These are phyloP conservation scores for Trichoderma afroharzianum DNA, from an alignment of 2,329 filamentous ascomycete species.

Conservation along the genomic window DNA sequence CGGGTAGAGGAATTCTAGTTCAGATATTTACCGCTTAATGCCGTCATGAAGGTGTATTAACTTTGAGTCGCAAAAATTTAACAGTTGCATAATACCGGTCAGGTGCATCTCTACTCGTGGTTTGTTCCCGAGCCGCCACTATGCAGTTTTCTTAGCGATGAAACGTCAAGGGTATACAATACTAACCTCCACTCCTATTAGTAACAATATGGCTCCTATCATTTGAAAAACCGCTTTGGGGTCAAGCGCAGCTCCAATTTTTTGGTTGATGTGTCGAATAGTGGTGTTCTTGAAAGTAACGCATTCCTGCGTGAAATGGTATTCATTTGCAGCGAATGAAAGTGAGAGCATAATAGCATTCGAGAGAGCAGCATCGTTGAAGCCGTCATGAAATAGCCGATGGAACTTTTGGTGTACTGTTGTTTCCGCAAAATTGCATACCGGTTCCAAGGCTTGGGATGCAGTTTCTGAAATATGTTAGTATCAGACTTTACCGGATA, in stretches of 20 bases:
- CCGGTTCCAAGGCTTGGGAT: background rate
- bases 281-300: background rate
- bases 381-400: background rate
- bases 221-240: background rate
- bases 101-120: slow-evolving; percentile 2
- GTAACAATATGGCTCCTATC: slow-evolving; percentile 1
- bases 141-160: background rate
- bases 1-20: background rate
- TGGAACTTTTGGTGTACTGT: slow-evolving; percentile 1
- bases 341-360: slow-evolving; percentile 2
- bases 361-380: slow-evolving; percentile 1
- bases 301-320: background rate
- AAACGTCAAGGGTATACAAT: background rate
- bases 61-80: background rate
- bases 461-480: background rate
- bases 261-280: background rate
- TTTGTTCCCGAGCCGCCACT: slow-evolving; percentile 7
- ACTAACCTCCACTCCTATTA: slow-evolving; percentile 3
- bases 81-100: background rate
- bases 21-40: background rate
- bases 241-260: background rate
- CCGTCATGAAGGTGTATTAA: background rate
- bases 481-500: background rate
- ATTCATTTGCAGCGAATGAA: slow-evolving; percentile 1
- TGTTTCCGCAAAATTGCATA: background rate